Evolutionary conservation across 164 flowering plant species (phyloP).

Genomic region (Piper longum): DNA sequence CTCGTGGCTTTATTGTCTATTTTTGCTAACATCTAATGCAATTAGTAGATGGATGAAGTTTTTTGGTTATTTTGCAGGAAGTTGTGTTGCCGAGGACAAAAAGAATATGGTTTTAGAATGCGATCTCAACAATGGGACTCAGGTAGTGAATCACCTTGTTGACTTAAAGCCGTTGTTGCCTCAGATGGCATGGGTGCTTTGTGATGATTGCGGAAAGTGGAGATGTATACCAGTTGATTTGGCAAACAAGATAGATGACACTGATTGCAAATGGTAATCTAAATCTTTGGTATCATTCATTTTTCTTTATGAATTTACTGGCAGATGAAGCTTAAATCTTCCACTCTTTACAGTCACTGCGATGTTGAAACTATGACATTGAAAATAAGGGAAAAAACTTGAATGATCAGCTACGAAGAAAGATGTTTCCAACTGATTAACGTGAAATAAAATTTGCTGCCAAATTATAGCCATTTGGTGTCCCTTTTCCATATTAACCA

Average conservation of each 20-base stretch:
- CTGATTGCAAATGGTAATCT: conserved; percentile 61
- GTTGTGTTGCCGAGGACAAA: conserved; percentile 11
- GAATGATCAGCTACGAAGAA: no score
- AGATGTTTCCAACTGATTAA: no score
- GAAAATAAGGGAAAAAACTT: no score
- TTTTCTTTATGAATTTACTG: neutral
- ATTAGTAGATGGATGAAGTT: neutral
- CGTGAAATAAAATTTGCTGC: no score
- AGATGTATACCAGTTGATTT: conserved; percentile 69
- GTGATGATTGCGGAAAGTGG: conserved; percentile 94
- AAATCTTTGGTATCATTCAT: neutral
- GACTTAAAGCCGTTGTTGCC: conserved; percentile 6
- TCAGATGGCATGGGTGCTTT: conserved; percentile 76
- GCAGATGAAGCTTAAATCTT: no score
- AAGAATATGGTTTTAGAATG: conserved; percentile 9
- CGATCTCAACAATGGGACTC: conserved; percentile 10
- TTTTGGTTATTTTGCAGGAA: conserved; percentile 9
- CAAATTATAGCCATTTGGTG: no score
- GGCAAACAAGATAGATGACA: conserved; percentile 60
- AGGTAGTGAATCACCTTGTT: neutral
- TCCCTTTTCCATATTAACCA: no score
- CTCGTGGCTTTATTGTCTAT: neutral
- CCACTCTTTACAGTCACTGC: no score
- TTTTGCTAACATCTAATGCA: neutral
- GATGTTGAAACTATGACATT: no score